These are phyloP conservation scores for Starmerella lactis-condensi DNA, from an alignment of 805 yeast species.

Conservation along the genomic window DNA sequence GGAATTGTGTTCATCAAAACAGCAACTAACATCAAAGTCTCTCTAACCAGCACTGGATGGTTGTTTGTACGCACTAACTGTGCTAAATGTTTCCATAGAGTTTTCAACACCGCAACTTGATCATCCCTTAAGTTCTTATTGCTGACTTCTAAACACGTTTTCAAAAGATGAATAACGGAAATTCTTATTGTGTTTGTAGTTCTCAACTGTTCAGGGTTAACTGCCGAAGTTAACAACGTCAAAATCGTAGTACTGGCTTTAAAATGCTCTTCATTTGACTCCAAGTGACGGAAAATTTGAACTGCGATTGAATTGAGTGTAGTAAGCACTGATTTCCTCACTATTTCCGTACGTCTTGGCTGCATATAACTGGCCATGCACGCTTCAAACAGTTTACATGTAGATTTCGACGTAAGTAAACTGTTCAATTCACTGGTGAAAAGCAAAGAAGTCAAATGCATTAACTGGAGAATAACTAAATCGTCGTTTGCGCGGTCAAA, in stretches of 20 bases:
- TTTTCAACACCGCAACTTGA: constrained; percentile 47
- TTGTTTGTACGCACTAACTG: constrained; percentile 54
- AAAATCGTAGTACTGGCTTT: constrained; percentile 2
- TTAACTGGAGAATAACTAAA: constrained; percentile 67
- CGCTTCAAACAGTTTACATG: constrained; percentile 79
- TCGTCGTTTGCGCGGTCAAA: constrained; percentile 86
- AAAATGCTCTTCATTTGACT: constrained; percentile 30
- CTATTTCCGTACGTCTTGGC: constrained; percentile 72
- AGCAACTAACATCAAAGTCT: constrained; percentile 56
- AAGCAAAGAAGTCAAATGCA: constrained; percentile 50
- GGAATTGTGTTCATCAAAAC: constrained; percentile 54
- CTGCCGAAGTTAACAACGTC: constrained; percentile 43
- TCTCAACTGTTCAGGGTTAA: constrained; percentile 57
- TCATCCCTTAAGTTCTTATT: constrained; percentile 38
- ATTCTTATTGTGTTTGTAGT: constrained; percentile 53
- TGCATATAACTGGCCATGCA: constrained; percentile 83
- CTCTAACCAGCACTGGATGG: constrained; percentile 51
- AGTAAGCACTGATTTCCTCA: constrained; percentile 61
- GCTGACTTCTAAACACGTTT: constrained; percentile 63
- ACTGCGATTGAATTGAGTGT: constrained; percentile 12
- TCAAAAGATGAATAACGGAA: constrained; percentile 58
- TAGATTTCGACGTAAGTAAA: constrained; percentile 57
- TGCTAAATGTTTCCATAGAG: constrained; percentile 68
- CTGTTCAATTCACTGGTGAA: constrained; percentile 47
- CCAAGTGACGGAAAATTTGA: constrained; percentile 8